Evolutionary conservation across 257 asterid genomes (phyloP).

Genomic region (Lavandula angustifolia): DNA sequence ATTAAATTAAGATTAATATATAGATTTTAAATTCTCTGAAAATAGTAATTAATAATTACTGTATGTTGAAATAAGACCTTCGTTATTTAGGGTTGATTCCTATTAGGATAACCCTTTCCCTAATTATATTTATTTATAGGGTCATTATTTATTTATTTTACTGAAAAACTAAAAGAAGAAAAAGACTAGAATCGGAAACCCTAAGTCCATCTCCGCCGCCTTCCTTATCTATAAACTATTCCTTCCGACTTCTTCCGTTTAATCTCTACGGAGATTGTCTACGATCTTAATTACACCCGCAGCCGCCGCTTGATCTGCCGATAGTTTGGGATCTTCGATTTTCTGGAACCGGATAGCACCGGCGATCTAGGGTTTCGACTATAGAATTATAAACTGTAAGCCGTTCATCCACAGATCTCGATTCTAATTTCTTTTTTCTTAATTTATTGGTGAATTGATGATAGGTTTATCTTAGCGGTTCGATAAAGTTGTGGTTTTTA

Average conservation of each 20-base stretch:
- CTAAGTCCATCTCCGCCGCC: not conserved
- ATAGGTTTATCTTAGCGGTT: not conserved
- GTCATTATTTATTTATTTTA: too few species aligned
- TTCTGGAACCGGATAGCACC: not conserved
- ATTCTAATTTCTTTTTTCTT: not conserved
- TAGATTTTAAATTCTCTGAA: too few species aligned
- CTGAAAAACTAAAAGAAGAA: too few species aligned
- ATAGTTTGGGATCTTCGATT: not conserved
- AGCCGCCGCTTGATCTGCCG: slow-evolving; percentile 3
- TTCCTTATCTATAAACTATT: not conserved
- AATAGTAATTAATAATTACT: too few species aligned
- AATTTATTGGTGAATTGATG: not conserved
- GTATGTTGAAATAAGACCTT: too few species aligned
- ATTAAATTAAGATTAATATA: too few species aligned
- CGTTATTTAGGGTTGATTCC: too few species aligned
- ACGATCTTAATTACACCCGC: not conserved
- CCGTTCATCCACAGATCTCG: not conserved
- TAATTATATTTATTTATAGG: too few species aligned
- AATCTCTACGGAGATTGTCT: not conserved
- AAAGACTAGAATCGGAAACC: not conserved
- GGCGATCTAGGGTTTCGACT: slow-evolving; percentile 15
- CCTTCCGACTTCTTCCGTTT: not conserved
- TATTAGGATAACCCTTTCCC: too few species aligned
- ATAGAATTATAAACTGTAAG: not conserved
- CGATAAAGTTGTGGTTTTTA: not conserved